Evolutionary conservation across 495 filamentous ascomycete species (phyloP).

Genomic region (Aspergillus conjunctus): DNA sequence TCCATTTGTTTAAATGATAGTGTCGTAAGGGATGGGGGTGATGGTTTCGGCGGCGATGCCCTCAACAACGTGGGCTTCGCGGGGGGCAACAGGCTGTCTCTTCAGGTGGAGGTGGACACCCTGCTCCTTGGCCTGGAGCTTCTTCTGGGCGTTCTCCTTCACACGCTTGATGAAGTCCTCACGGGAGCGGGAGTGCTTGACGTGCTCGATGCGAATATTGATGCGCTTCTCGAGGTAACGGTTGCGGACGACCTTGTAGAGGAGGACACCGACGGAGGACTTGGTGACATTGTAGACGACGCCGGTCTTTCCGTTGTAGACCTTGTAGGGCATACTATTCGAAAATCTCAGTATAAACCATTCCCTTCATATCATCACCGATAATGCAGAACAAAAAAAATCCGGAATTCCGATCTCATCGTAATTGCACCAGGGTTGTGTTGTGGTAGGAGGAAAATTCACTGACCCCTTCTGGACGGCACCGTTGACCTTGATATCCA

Average conservation of each 20-base stretch:
- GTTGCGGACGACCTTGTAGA: constrained; percentile 98
- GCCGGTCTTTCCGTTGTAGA: constrained; percentile 98
- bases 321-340: constrained; percentile 94
- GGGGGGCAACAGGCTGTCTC: constrained; percentile 79
- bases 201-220: constrained; percentile 98
- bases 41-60: constrained; percentile 88
- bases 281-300: constrained; percentile 98
- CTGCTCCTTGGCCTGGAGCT: constrained; percentile 87
- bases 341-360: constrained; percentile 33
- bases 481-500: constrained; percentile 95
- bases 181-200: constrained; percentile 87
- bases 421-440: constrained; percentile 11
- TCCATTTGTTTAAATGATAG: constrained; percentile 79
- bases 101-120: constrained; percentile 86
- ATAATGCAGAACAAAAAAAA: constrained; percentile 14
- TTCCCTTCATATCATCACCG: constrained; percentile 14
- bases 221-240: constrained; percentile 99
- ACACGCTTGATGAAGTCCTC: constrained; percentile 95
- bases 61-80: constrained; percentile 76
- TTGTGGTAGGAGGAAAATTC: constrained; percentile 24
- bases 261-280: constrained; percentile 91
- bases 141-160: constrained; percentile 90
- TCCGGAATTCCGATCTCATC: constrained; percentile 21
- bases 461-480: constrained; percentile 97
- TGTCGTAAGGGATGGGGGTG: constrained; percentile 92